Conservation (phyloP, 2,329 filamentous ascomycete genomes). For the Sporothrix phasma region DNA sequence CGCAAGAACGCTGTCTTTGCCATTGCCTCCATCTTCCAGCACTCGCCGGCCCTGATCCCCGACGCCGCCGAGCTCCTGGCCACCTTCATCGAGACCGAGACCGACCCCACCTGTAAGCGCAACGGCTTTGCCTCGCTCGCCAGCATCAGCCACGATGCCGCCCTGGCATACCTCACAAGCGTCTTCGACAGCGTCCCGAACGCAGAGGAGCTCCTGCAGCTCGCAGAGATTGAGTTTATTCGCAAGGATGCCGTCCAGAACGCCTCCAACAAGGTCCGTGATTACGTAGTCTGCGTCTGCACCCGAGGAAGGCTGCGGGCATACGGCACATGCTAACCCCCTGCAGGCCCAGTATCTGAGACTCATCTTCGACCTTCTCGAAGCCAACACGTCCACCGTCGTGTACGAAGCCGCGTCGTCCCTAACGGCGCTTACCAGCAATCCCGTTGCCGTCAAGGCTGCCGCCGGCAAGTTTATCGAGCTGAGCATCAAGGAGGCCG, state of each 20-base stretch:
- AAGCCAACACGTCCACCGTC: slow-evolving; percentile 86
- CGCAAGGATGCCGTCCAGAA: slow-evolving; percentile 95
- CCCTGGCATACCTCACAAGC: slow-evolving; percentile 73
- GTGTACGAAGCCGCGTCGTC: slow-evolving; percentile 97
- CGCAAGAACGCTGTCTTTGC: slow-evolving; percentile 97
- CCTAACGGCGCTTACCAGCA: slow-evolving; percentile 84
- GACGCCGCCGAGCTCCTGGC: slow-evolving; percentile 90
- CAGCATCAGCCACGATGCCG: slow-evolving; percentile 87
- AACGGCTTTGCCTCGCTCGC: slow-evolving; percentile 91
- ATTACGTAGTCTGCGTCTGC: too few relatives aligned
- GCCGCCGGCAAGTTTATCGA: slow-evolving; percentile 95
- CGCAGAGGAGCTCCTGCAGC: slow-evolving; percentile 83
- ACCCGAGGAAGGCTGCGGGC: neutral
- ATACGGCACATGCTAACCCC: neutral
- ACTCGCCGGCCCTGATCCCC: slow-evolving; percentile 84
- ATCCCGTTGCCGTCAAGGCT: slow-evolving; percentile 95
- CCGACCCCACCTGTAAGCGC: slow-evolving; percentile 90
- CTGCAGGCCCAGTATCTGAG: slow-evolving; percentile 73
- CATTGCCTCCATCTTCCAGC: slow-evolving; percentile 81
- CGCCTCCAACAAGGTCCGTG: slow-evolving; percentile 72
- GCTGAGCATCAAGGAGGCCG: slow-evolving; percentile 90
- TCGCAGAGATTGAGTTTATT: slow-evolving; percentile 95
- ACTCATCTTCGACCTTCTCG: slow-evolving; percentile 91
- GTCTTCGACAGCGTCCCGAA: slow-evolving; percentile 92
- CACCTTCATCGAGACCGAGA: slow-evolving; percentile 81